Conservation (phyloP, 768 basidiomycete genomes). For the Tylopilus felleus region DNA sequence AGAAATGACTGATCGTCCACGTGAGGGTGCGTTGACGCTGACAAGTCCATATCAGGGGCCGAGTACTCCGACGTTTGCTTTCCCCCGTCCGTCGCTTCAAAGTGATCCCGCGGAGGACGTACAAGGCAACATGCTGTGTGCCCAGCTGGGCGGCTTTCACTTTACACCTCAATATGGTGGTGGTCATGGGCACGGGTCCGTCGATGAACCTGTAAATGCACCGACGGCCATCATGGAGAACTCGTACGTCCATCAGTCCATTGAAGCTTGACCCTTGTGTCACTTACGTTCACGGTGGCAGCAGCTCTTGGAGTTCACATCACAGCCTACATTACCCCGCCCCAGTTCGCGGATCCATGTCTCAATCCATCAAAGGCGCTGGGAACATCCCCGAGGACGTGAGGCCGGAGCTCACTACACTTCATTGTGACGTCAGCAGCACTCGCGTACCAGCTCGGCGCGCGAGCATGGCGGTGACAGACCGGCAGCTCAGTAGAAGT, state of each 20-base stretch:
- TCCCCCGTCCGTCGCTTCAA: constrained; percentile 8
- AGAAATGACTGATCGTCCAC: constrained; percentile 21
- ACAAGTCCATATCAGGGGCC: constrained; percentile 23
- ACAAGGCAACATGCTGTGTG: constrained; percentile 23
- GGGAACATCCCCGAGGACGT: constrained; percentile 23
- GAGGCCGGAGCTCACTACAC: constrained; percentile 17
- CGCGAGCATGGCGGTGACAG: constrained; percentile 14
- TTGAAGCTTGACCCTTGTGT: constrained; percentile 6
- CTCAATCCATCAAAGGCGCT: constrained; percentile 10
- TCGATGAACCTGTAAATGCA: constrained; percentile 21
- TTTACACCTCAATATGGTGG: constrained; percentile 15
- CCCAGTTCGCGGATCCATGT: constrained; percentile 20
- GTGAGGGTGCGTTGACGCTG: constrained; percentile 16
- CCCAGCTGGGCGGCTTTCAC: constrained; percentile 25
- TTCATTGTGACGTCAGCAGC: constrained; percentile 26
- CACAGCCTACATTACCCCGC: constrained; percentile 27
- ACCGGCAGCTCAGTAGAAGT: constrained; percentile 8
- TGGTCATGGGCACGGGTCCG: constrained; percentile 7
- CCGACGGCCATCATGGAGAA: constrained; percentile 28
- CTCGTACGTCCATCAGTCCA: constrained; percentile 19
- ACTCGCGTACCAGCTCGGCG: constrained; percentile 11
- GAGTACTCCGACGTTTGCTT: constrained; percentile 4
- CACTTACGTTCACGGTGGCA: constrained; percentile 27
- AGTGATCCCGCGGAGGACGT: constrained; percentile 22
- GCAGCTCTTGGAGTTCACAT: constrained; percentile 19